Evolutionary conservation across 768 basidiomycete species (phyloP), one percentile per base, ranked within the genome.

Genomic region (Daedaleopsis nitida): DNA sequence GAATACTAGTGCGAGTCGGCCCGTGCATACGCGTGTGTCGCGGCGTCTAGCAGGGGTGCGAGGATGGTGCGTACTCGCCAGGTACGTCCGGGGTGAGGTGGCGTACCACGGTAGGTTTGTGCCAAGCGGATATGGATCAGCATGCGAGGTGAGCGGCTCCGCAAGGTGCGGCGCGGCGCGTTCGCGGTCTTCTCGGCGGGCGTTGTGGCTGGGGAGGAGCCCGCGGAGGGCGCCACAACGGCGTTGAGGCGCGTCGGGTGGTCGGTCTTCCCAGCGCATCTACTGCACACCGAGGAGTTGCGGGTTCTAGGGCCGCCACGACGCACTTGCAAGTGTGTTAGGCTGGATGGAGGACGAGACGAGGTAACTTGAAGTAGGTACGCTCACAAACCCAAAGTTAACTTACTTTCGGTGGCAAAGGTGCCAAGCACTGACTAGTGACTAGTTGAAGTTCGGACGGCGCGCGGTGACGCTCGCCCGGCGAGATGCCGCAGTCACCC

Each of bases 231-330:
- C n/a, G 60, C 60, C 60, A 62, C 55, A 39, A 47, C 47, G 47
- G 47, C 47, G 47, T 21, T 24, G 47, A 23, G 47, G 3, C 50
- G 57, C 13, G 49, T 55, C 43, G 38, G 42, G 47, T 9, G 54
- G 39, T n/a, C 49, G 17, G 45, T 19, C 37, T 44, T 49, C 47
- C 13, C 47, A 24, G 23, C 3, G 11, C 19, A 13, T 12, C 21
- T 21, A 35, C 42, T 39, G 44, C 27, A 56, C 19, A 23, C 60
- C 60, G 60, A 62, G 60, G 60, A 62, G 50, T 27, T 57, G 52
- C 55, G 55, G 27, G 53, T 17, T 42, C 39, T 51, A 50, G 55
- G 23, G 17, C 60, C 60, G 55, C 52, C 60, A 62, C 43, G 10
- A 14, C 12, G n/a, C 10, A 14, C 58, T 12, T 32, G 13, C 39